Base-by-base conservation (phyloP, 2,329 filamentous ascomycete genomes). In the Arthroderma sp. region DNA sequence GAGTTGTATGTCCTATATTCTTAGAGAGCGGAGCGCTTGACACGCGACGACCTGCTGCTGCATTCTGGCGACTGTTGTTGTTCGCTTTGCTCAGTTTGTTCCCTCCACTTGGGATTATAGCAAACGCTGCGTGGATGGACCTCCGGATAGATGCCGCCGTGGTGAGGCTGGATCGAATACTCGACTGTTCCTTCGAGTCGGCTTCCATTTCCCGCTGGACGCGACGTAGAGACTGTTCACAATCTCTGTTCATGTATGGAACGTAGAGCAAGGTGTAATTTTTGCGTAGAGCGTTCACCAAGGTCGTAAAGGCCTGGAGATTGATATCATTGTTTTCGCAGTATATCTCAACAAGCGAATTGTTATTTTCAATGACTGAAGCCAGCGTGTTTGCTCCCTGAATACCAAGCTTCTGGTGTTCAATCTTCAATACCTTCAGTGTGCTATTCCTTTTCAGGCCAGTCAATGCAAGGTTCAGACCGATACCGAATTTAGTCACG, bases 251-350 rank as follows among this genome's bases (percentile, higher is more conserved):
- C 75, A 84, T 80, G 6, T 63, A 65, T 4, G 81, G 79, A 31
- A 85, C 68, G 52, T 73, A 73, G 9, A 82, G 57, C 1, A 85
- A 59, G 0, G 73, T 75, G 2, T 70, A 73, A 54, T 85, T 85
- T 36, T 71, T 73, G 47, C 80, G 72, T n/a, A 85, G 62, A 11
- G 78, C 73, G 53, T 84, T 81, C 41, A 85, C 77, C 5, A 83
- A 64, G 42, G 80, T 77, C 0, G 78, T 83, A 50, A 83, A 80
- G 1, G 78, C 80, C 50, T 80, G 77, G n/a, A 83, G 67, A 38
- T 78, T 79, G 45, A 83, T 81, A 44, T 78, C 77, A 55, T 85
- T 85, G 58, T 81, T 78, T 49, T 81, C 80, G 58, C 81, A 85
- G 53, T 83, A 71, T 4, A 85, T 68, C 56, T 84, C 77, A 28